Base-by-base conservation (phyloP, 75 land plant species). In the Sequoia sempervirens region DNA sequence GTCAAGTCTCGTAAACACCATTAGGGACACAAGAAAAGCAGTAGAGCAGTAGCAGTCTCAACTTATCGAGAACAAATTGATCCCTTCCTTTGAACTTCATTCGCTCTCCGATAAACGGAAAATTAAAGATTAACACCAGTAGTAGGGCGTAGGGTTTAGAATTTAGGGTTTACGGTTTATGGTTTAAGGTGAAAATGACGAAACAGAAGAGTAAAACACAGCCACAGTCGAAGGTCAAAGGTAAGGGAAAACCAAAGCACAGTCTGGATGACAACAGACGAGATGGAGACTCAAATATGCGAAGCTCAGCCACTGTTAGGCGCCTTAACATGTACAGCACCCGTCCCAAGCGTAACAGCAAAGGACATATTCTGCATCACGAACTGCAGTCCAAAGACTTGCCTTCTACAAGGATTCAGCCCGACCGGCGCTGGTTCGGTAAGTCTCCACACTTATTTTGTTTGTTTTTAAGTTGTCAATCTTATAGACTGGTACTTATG, bases 401-500 rank as follows among this genome's bases (percentile, higher is more conserved):
- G 20, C 99, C 99, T 26, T 84, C 84, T 43, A 97, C 99, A 15
- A 91, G 98, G 75, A 95, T 97, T 75, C 92, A 90, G 83, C 99
- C 98, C 17, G 96, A 97, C 86, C 94, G 99, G 75, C 92, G 96
- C 11, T 97, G 99, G 99, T 97, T 97, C 58, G 99, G 99, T 96
- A 83, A 20, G 88, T 32, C 32, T 80, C 52, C 9, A 61, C 46
- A 53, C 5, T 26, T 66, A 23, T 78, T 18, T 26, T 23, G 34
- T 78, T 28, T 12, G 4, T 17, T 83, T 28, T n/a, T 30, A 56
- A 37, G 28, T 13, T 79, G 43, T 79, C 26, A 37, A 9, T 66
- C 11, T 37, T 11, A 26, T 79, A 14, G 11, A 38, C 18, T 3
- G 13, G 45, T 72, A 37, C 4, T 52, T 52, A 28, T 7, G 75